Evolutionary conservation across 768 basidiomycete genomes (phyloP), one percentile per base, ranked within the genome.

Genomic region (Boletus sp.): DNA sequence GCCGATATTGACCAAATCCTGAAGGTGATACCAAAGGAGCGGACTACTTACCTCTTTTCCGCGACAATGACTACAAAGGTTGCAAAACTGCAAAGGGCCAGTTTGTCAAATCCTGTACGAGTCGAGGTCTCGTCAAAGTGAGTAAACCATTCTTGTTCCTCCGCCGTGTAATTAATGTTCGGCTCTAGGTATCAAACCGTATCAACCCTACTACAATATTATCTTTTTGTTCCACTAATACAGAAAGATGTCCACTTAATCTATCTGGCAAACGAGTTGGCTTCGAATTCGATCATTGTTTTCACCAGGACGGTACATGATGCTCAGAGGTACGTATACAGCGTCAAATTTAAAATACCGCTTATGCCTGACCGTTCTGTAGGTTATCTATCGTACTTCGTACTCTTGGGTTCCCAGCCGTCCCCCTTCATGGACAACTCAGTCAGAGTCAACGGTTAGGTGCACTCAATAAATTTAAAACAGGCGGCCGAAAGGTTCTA

Each of bases 31-130:
- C 97, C 96, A 20, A 92, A 86, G 67, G 95, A 98, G 64, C 84
- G 97, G 11, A 91, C 89, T 32, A 99, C 97, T 3, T 98, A 94
- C 69, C 82, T 99, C 2, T 99, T 94, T 77, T 98, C 96, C 12
- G 97, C 96, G 7, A 98, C 96, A 20, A 98, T 99, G 96, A 96
- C 97, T 11, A 94, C 93, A 14, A 98, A 98, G 75, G 94, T 99
- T 4, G 93, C 91, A 11, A 98, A 98, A 73, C 79, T 99, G 11
- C 96, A 98, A 71, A 77, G 96, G 52, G 95, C 97, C 33, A 94
- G 92, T 78, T 77, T 98, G 67, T 83, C 84, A 33, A 94, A 96
- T 68, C 97, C 97, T n/a, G 85, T 95, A 28, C 83, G 90, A 62
- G 86, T 98, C 2, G 95, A 98, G 71, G 93, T 98, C 3, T 89